A percentile compares a stretch with the other conserved stretches of the same genome.
Conservation (phyloP, 1,139 yeast species). For the Wickerhamiella pararugosa region DNA sequence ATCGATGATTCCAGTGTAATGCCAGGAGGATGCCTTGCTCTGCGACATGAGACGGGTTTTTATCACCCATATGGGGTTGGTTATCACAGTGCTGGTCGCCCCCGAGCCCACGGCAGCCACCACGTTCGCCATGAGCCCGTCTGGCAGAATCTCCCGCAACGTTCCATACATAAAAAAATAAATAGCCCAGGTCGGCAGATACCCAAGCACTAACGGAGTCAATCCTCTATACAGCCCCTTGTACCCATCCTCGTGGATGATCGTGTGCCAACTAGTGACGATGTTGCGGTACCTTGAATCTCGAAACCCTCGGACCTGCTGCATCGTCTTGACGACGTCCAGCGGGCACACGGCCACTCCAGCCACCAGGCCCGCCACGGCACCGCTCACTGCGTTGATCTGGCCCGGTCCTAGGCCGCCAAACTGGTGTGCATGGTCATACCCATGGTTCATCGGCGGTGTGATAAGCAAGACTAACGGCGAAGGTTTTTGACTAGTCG, state of each 20-base stretch:
- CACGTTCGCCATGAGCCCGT: conserved; percentile 30
- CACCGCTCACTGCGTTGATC: conserved; percentile 63
- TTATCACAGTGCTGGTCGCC: conserved; percentile 65
- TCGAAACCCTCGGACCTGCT: conserved; percentile 72
- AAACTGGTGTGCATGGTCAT: too few relatives aligned
- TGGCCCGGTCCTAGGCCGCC: conserved; percentile 19
- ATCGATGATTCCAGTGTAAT: conserved; percentile 67
- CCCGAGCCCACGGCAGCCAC: conserved; percentile 85
- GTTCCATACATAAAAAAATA: conserved; percentile 82
- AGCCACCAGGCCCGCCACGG: conserved; percentile 78
- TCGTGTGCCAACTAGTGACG: conserved; percentile 36
- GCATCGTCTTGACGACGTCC: conserved; percentile 83
- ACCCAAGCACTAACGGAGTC: conserved; percentile 81
- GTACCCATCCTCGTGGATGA: conserved; percentile 61
- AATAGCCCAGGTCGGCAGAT: conserved; percentile 95
- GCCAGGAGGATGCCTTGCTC: conserved; percentile 26
- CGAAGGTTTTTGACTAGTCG: too few relatives aligned
- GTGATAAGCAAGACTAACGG: too few relatives aligned
- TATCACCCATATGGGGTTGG: conserved; percentile 96
- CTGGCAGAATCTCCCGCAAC: conserved; percentile 22
- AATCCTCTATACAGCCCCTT: conserved; percentile 81
- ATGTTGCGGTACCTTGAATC: conserved; percentile 33
- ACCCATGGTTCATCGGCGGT: too few relatives aligned
- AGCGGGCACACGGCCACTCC: conserved; percentile 88
- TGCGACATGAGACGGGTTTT: conserved; percentile 90